Percentiles rank a stretch among this genome's conserved stretches.
Evolutionary conservation across 306 rosid species (phyloP).

Genomic region (Begonia loranthoides): DNA sequence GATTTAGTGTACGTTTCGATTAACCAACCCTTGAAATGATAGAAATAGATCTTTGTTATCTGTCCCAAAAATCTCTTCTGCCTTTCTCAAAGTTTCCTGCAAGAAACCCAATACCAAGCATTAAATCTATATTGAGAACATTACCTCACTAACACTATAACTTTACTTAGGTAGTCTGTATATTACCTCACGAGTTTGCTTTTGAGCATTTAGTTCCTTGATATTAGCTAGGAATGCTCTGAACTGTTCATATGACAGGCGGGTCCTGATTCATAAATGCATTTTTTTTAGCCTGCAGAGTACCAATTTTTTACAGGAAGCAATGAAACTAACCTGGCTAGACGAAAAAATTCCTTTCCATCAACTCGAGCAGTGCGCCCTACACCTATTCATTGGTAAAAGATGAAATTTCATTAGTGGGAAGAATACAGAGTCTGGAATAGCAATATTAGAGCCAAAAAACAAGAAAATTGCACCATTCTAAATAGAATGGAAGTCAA

Average conservation of each 20-base stretch:
- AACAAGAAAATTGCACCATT: background rate
- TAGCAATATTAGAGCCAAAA: background rate
- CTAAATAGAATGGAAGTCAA: background rate
- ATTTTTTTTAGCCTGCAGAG: constrained; percentile 9
- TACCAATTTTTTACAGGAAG: background rate
- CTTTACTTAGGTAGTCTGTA: background rate
- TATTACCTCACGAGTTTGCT: constrained; percentile 93
- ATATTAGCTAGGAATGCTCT: constrained; percentile 94
- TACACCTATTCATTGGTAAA: constrained; percentile 17
- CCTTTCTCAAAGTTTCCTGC: constrained; percentile 89
- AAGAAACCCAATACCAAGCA: constrained; percentile 15
- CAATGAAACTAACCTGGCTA: constrained; percentile 53
- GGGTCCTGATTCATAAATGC: constrained; percentile 54
- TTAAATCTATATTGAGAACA: constrained; percentile 8
- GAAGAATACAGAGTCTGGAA: background rate
- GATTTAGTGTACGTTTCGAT: constrained; percentile 55
- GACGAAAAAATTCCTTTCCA: constrained; percentile 97
- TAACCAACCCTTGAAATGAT: constrained; percentile 87
- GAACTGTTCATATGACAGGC: constrained; percentile 94
- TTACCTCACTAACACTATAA: background rate
- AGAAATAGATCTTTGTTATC: constrained; percentile 90
- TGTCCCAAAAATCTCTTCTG: constrained; percentile 90
- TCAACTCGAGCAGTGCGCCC: constrained; percentile 89
- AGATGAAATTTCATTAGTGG: background rate
- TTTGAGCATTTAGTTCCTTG: constrained; percentile 91